These are phyloP conservation scores for Naganishia vaughanmartiniae DNA, from an alignment of 768 basidiomycete species.

Conservation along the genomic window DNA sequence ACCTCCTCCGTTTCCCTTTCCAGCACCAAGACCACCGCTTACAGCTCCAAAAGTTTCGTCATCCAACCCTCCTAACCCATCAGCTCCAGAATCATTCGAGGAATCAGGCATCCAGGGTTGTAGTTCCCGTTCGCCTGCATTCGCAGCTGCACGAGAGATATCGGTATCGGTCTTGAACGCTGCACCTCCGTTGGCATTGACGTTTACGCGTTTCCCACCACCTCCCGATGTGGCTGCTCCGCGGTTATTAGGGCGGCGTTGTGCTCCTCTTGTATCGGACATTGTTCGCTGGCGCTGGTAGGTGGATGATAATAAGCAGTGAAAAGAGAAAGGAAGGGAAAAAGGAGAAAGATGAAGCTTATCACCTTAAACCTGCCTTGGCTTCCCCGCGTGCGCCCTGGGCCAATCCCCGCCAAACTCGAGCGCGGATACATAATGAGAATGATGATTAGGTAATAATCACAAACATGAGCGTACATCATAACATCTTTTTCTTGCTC, in stretches of 20 bases:
- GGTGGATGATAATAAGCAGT: not conserved
- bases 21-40: not conserved
- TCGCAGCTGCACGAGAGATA: not conserved
- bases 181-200: not conserved
- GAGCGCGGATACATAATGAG: constrained; percentile 3
- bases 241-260: not conserved
- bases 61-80: not conserved
- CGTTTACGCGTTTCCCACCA: not conserved
- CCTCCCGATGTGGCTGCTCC: not conserved
- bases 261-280: not conserved
- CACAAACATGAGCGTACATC: no score
- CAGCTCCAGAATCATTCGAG: not conserved
- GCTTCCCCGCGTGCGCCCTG: no score
- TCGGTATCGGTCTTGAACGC: constrained; percentile 19
- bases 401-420: not conserved
- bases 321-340: not conserved
- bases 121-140: constrained; percentile 4
- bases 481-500: no score
- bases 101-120: constrained; percentile 13
- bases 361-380: not conserved
- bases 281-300: not conserved
- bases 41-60: constrained; percentile 15
- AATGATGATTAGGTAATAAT: not conserved
- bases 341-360: not conserved
- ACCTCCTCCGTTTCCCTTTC: not conserved